A percentile compares a stretch with the other conserved stretches of the same genome.
These are phyloP conservation scores for Sordariomycetes sp. DNA, from an alignment of 2,329 filamentous ascomycete species.

Conservation along the genomic window DNA sequence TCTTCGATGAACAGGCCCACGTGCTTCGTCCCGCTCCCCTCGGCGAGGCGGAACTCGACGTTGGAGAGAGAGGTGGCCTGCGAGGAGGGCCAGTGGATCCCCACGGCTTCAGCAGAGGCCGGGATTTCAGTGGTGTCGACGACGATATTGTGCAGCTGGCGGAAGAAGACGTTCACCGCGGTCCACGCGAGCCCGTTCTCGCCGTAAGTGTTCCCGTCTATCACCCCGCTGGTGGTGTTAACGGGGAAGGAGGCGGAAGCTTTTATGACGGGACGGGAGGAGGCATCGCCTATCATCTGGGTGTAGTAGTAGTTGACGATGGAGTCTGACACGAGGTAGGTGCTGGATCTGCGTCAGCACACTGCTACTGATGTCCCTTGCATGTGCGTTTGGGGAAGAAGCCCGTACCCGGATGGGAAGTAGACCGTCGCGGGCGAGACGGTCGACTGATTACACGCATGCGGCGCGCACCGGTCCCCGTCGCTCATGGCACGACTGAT, in stretches of 20 bases:
- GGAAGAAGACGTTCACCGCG: slow-evolving; percentile 46
- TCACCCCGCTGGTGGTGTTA: slow-evolving; percentile 23
- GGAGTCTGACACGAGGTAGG: slow-evolving; percentile 57
- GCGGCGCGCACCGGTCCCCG: slow-evolving; percentile 27
- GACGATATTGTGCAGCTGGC: slow-evolving; percentile 43
- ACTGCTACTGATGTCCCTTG: not conserved
- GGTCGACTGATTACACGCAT: slow-evolving; percentile 12
- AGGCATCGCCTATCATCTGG: slow-evolving; percentile 61
- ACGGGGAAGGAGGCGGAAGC: slow-evolving; percentile 32
- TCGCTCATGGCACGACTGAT: slow-evolving; percentile 20
- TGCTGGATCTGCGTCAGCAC: slow-evolving; percentile 21
- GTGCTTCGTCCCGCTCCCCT: slow-evolving; percentile 30
- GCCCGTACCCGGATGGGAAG: slow-evolving; percentile 19
- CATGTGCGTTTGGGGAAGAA: not conserved
- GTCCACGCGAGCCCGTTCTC: slow-evolving; percentile 28
- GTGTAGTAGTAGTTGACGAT: slow-evolving; percentile 71
- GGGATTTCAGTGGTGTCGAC: slow-evolving; percentile 39
- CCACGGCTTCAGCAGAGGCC: slow-evolving; percentile 28
- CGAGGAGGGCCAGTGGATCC: slow-evolving; percentile 56
- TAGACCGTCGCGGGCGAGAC: slow-evolving; percentile 22
- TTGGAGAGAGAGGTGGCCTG: slow-evolving; percentile 50
- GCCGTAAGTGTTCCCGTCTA: slow-evolving; percentile 33
- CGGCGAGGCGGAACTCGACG: slow-evolving; percentile 38
- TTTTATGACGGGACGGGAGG: slow-evolving; percentile 39
- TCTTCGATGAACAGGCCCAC: slow-evolving; percentile 50